phyloP scores from a whole-genome alignment of 2,329 filamentous ascomycete genomes.

The Fusarium pininemorale region DNA sequence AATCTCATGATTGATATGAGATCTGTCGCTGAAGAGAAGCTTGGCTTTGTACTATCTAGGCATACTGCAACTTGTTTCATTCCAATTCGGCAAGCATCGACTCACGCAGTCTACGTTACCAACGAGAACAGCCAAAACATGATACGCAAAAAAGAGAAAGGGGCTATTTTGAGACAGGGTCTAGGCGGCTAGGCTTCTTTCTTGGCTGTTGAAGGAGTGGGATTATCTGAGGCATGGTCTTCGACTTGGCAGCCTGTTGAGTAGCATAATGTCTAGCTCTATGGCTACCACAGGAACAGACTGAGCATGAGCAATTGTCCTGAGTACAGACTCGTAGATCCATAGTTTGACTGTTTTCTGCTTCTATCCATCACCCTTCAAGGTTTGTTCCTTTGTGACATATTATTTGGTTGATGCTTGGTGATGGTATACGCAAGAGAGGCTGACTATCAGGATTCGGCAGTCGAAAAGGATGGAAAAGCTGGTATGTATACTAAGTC shows the following conservation, averaged over 20 bases:
- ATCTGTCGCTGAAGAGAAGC: not conserved
- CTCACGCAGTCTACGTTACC: not conserved
- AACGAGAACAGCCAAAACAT: not conserved
- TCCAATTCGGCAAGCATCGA: not conserved
- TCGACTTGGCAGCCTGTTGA: not conserved
- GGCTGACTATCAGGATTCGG: not conserved
- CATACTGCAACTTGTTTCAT: not conserved
- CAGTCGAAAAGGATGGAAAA: not conserved
- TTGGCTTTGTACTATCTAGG: not conserved
- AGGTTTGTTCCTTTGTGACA: not conserved
- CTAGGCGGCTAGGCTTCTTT: not conserved
- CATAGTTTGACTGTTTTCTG: too few species aligned
- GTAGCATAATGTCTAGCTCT: not conserved
- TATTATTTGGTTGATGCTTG: not conserved
- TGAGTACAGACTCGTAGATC: too few species aligned
- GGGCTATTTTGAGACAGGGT: not conserved
- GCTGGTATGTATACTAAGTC: not conserved
- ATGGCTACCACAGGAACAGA: accelerated
- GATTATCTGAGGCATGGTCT: not conserved
- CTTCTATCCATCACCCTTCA: too few species aligned
- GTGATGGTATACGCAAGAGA: too few species aligned
- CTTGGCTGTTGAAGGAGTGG: too few species aligned
- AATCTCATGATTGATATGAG: accelerated
- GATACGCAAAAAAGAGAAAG: not conserved
- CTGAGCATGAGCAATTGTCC: not conserved